Evolutionary conservation across 768 basidiomycete species (phyloP).

Genomic region (Kwoniella dendrophila): DNA sequence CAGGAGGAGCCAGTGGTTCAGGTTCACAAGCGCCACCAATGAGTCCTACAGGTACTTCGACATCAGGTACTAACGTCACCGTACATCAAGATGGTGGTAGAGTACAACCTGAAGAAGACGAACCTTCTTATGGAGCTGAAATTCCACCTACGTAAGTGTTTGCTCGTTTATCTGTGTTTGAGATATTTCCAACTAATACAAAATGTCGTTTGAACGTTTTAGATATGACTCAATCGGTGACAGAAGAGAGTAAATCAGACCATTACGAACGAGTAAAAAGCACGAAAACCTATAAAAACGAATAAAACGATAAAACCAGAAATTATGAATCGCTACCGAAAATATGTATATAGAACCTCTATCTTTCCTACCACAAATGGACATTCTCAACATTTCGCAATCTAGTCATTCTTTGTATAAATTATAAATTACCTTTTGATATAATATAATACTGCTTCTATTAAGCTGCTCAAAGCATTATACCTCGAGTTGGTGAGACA

Average conservation of each 20-base stretch:
- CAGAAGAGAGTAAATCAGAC: not conserved
- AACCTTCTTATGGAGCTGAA: constrained; percentile 33
- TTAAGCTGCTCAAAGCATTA: not conserved
- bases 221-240: constrained; percentile 43
- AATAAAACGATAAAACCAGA: not conserved
- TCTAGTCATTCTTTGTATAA: no score
- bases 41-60: constrained; percentile 30
- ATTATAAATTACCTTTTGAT: not conserved
- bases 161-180: not conserved
- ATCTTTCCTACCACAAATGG: not conserved
- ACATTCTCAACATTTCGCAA: no score
- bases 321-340: not conserved
- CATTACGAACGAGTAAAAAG: not conserved
- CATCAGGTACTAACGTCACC: constrained; percentile 22
- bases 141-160: constrained; percentile 55
- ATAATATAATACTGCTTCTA: not conserved
- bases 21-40: constrained; percentile 18
- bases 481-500: not conserved
- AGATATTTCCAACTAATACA: not conserved
- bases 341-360: constrained; percentile 7
- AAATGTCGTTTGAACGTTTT: not conserved
- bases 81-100: constrained; percentile 48
- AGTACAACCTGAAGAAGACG: constrained; percentile 35
- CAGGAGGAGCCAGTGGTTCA: constrained; percentile 19
- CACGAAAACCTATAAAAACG: not conserved